A percentile compares a stretch with the other conserved stretches of the same genome.
Conservation (phyloP, 805 yeast genomes). For the Ogataea henricii region DNA sequence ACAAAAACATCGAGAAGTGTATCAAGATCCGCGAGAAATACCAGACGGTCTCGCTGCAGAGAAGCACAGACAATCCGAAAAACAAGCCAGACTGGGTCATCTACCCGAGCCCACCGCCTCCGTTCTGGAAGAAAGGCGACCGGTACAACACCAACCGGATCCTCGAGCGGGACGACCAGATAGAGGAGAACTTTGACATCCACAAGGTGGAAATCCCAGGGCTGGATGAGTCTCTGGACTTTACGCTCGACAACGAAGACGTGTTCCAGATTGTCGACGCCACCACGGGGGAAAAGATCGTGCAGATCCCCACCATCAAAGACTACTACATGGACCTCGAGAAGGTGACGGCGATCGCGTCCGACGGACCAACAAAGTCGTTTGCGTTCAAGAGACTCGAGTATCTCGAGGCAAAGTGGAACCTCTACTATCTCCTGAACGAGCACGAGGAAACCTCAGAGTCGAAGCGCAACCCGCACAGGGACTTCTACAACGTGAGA, state of each 20-base stretch:
- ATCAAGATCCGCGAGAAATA: constrained; percentile 77
- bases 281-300: constrained; percentile 38
- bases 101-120: constrained; percentile 93
- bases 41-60: constrained; percentile 69
- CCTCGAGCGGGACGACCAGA: constrained; percentile 32
- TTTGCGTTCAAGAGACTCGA: constrained; percentile 93
- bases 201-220: constrained; percentile 57
- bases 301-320: constrained; percentile 74
- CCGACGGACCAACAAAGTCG: constrained; percentile 95
- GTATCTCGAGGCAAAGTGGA: constrained; percentile 96
- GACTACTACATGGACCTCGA: constrained; percentile 88
- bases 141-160: constrained; percentile 12
- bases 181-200: constrained; percentile 60
- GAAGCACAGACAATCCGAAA: constrained; percentile 80
- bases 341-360: constrained; percentile 67
- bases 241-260: constrained; percentile 58
- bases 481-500: constrained; percentile 95
- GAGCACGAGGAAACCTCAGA: constrained; percentile 92
- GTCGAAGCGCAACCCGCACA: constrained; percentile 90
- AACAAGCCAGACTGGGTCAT: constrained; percentile 72
- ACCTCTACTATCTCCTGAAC: constrained; percentile 80
- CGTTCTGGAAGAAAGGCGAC: constrained; percentile 66
- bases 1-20: constrained; percentile 62
- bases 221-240: constrained; percentile 41
- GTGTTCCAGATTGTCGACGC: constrained; percentile 54